Evolutionary conservation across 2,329 filamentous ascomycete genomes (phyloP), one percentile per base, ranked within the genome.

Genomic region (Aspergillus texensis): DNA sequence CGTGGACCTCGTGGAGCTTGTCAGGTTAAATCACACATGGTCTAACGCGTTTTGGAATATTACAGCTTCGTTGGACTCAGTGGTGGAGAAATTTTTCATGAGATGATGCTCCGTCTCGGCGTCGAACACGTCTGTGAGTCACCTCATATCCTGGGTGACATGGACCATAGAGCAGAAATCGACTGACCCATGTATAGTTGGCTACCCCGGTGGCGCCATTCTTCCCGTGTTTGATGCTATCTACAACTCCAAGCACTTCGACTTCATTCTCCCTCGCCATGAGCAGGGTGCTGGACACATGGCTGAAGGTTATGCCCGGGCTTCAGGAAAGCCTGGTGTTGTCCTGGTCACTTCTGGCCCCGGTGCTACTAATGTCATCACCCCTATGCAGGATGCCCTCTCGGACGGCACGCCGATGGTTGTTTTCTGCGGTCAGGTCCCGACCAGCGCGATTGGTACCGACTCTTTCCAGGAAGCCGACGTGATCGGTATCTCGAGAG

Each of bases 211-310:
- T 73, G 94, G 95, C 77, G 94, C 95, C 69, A 98, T 98, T 81
- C 89, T 98, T 41, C 95, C 95, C 72, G 94, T 98, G 50, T 98
- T 97, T 83, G 95, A 99, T 79, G 95, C 95, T 75, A 98, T 99
- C 77, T 96, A 96, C 86, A 97, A 97, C 84, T 98, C 94, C 62
- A 89, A 91, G 83, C 91, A 97, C 81, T 97, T 98, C 83, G 90
- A 97, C 67, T 98, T 99, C 76, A 89, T 98, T 78, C 88, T 98
- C 10, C 95, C 95, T 34, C 89, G 92, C 80, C 95, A 99, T 81
- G 95, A 98, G 82, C 95, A 99, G 82, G 95, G 95, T 70, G 95
- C 95, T 63, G 95, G 95, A 68, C 95, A 99, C 82, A 99, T 98
- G 95, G 95, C 95, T 19, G 91, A 98, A 81, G 95, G 95, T 59